A percentile compares a stretch with the other conserved stretches of the same genome.
These are phyloP conservation scores for Aureoboletus auriporus DNA, from an alignment of 768 basidiomycete species.

Conservation along the genomic window DNA sequence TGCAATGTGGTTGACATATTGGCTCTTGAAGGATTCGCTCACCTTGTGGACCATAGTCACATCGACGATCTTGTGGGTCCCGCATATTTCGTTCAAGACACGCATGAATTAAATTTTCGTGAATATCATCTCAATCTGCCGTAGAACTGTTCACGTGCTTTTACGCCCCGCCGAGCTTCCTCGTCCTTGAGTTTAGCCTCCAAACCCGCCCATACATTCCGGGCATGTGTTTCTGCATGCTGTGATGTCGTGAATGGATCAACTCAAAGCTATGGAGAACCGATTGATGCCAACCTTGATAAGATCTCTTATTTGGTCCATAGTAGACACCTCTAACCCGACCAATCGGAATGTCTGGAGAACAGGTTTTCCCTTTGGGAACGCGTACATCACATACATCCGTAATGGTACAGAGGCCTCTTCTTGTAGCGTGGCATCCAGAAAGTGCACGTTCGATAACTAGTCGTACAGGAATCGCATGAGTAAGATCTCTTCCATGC, in stretches of 20 bases:
- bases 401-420: constrained; percentile 62
- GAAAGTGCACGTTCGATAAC: constrained; percentile 58
- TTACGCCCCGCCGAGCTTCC: constrained; percentile 54
- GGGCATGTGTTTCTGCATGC: constrained; percentile 66
- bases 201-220: constrained; percentile 50
- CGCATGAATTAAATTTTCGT: too few relatives aligned
- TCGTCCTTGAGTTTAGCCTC: constrained; percentile 66
- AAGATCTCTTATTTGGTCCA: constrained; percentile 45
- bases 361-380: constrained; percentile 36
- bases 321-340: constrained; percentile 57
- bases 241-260: constrained; percentile 49
- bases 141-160: constrained; percentile 52
- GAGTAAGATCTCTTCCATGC: neutral
- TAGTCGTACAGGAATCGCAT: constrained; percentile 22
- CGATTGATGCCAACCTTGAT: constrained; percentile 43
- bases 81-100: too few relatives aligned
- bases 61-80: too few relatives aligned
- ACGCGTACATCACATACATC: constrained; percentile 64
- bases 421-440: constrained; percentile 73
- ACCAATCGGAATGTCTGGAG: constrained; percentile 64
- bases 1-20: too few relatives aligned
- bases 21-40: too few relatives aligned
- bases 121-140: constrained; percentile 15
- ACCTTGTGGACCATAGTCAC: too few relatives aligned
- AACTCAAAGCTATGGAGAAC: neutral